Conservation (phyloP, 306 rosid genomes). For the Spatholobus suberectus region DNA sequence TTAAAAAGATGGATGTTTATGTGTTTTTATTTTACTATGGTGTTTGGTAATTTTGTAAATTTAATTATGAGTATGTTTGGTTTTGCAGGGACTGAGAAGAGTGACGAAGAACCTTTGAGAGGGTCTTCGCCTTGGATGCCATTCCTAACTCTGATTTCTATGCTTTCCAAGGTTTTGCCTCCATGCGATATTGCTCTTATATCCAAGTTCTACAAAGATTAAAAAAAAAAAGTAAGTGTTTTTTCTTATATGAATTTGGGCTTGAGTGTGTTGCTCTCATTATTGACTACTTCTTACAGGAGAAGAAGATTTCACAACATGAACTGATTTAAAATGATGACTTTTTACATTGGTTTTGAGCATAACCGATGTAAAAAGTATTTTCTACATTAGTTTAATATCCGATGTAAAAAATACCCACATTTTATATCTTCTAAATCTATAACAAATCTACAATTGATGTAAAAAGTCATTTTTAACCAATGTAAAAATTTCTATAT, state of each 20-base stretch:
- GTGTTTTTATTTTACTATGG: neutral
- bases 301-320: conserved; percentile 58
- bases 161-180: conserved; percentile 68
- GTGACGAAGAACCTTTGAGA: conserved; percentile 44
- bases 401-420: too few relatives aligned
- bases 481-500: too few relatives aligned
- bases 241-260: neutral
- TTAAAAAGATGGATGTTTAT: too few relatives aligned
- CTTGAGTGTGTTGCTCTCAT: neutral
- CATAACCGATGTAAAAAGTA: too few relatives aligned
- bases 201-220: conserved; percentile 57
- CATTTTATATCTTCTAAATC: too few relatives aligned
- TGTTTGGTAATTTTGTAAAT: neutral
- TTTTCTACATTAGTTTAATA: too few relatives aligned
- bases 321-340: too few relatives aligned
- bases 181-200: conserved; percentile 49
- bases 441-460: too few relatives aligned
- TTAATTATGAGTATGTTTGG: neutral
- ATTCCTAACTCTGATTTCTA: conserved; percentile 66
- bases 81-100: conserved; percentile 51
- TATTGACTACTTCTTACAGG: conserved; percentile 48
- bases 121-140: conserved; percentile 94
- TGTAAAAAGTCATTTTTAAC: too few relatives aligned
- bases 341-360: too few relatives aligned
- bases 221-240: conserved; percentile 63